These are phyloP conservation scores for Candida labiduridarum DNA, from an alignment of 1,139 yeast genomes.

Conservation along the genomic window DNA sequence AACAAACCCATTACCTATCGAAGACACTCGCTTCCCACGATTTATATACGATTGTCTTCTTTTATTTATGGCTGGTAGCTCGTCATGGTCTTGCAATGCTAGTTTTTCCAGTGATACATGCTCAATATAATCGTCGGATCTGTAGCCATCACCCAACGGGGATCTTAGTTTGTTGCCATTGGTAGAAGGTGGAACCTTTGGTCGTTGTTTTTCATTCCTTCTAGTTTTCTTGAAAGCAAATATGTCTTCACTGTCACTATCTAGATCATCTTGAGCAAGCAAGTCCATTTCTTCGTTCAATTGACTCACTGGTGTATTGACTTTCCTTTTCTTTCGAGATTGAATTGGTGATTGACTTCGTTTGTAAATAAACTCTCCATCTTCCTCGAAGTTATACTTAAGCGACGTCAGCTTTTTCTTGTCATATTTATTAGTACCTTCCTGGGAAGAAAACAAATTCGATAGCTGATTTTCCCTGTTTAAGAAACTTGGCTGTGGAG, in stretches of 20 bases:
- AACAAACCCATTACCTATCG: slow-evolving; percentile 71
- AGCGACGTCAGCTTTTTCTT: slow-evolving; percentile 3
- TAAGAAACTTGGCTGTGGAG: slow-evolving; percentile 7
- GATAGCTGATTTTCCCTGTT: slow-evolving; percentile 11
- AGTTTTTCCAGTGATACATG: slow-evolving; percentile 33
- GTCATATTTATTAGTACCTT: background rate
- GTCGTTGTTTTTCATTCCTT: background rate
- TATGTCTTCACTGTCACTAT: slow-evolving; percentile 17
- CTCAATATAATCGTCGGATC: slow-evolving; percentile 29
- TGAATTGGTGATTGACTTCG: slow-evolving; percentile 26
- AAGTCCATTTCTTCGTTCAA: slow-evolving; percentile 27
- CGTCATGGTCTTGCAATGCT: slow-evolving; percentile 4
- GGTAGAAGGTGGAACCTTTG: background rate
- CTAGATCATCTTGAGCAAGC: slow-evolving; percentile 14
- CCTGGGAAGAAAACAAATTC: slow-evolving; percentile 7
- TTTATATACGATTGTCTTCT: slow-evolving; percentile 55
- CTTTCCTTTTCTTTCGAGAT: slow-evolving; percentile 17
- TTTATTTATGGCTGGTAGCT: slow-evolving; percentile 16
- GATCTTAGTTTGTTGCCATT: slow-evolving; percentile 9
- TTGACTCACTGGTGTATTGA: slow-evolving; percentile 30
- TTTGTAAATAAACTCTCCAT: slow-evolving; percentile 49
- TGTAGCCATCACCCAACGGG: slow-evolving; percentile 10
- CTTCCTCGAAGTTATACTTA: slow-evolving; percentile 32
- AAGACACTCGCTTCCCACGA: slow-evolving; percentile 73
- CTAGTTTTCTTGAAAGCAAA: slow-evolving; percentile 4